Evolutionary conservation across 495 filamentous ascomycete species (phyloP), one percentile per base, ranked within the genome.

Genomic region (Amniculicola lignicola): DNA sequence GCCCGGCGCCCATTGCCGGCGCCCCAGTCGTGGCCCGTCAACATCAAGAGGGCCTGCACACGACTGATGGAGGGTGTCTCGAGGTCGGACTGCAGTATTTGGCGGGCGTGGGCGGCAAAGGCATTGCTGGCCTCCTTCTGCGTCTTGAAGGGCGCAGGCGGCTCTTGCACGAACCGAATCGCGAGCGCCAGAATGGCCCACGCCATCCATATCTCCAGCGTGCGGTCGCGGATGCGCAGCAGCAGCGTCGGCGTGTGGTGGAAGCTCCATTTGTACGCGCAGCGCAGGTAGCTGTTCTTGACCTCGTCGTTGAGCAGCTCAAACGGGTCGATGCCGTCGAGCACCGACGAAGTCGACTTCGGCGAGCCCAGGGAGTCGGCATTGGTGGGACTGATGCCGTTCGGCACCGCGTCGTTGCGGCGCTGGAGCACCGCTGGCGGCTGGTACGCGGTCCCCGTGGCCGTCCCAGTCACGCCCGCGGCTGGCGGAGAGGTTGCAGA

Each of bases 261-360:
- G 44, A 67, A 67, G 47, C 57, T 59, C 64, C 64, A 67, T 50
- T 67, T 67, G 62, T 67, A 67, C 14, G 53, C 35, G 40, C 64
- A 67, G 23, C 64, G 35, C 19, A 67, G 51, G 50, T 62, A 67
- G 42, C 61, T 64, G 43, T 67, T 65, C 57, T 64, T 67, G 40
- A 67, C 64, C 46, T 67, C 64, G 35, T 67, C 64, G 28, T 61
- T 67, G 29, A 67, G 62, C 33, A 64, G 60, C 12, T 53, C 52
- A 37, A 59, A 67, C 14, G 64, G 64, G 49, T 67, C 56, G 6
- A 64, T 27, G 44, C 29, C 54, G n/a, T 60, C 50, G 33, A 67
- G 43, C 22, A 50, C 27, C 23, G 54, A 53, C 33, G 54, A 28
- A 18, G 60, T 39, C 14, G 42, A 21, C 12, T 18, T 53, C 40